Evolutionary conservation across 1,284 basidiomycete species (phyloP).

Genomic region (Rhizoctonia solani): DNA sequence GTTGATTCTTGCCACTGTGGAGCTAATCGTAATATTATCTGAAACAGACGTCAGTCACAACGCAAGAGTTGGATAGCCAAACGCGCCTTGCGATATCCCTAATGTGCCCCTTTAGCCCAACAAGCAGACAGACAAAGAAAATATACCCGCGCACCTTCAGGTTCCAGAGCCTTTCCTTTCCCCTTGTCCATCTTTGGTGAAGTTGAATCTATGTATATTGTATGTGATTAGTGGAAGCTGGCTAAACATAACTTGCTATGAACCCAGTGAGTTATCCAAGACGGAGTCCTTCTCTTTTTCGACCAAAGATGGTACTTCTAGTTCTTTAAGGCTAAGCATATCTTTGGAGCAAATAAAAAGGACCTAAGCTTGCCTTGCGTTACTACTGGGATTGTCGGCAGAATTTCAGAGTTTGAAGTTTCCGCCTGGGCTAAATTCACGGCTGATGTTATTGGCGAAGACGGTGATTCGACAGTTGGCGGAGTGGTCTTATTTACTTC

Average conservation of each 20-base stretch:
- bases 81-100: constrained; percentile 7
- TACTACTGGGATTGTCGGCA: background rate
- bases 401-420: background rate
- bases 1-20: constrained; percentile 19
- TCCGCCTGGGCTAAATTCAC: background rate
- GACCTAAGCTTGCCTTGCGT: constrained; percentile 3
- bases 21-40: background rate
- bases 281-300: background rate
- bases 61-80: background rate
- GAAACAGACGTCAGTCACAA: constrained; percentile 6
- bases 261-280: constrained; percentile 1
- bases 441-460: background rate
- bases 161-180: constrained; percentile 8
- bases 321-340: background rate
- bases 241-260: background rate
- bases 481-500: background rate
- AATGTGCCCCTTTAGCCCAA: background rate
- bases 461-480: background rate
- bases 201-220: background rate
- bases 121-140: background rate
- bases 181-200: constrained; percentile 1
- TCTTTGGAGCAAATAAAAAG: no score
- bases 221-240: background rate
- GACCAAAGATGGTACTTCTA: background rate
- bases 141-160: constrained; percentile 4